Base-by-base conservation (phyloP, 1,284 basidiomycete genomes). In the Malassezia vespertilionis region DNA sequence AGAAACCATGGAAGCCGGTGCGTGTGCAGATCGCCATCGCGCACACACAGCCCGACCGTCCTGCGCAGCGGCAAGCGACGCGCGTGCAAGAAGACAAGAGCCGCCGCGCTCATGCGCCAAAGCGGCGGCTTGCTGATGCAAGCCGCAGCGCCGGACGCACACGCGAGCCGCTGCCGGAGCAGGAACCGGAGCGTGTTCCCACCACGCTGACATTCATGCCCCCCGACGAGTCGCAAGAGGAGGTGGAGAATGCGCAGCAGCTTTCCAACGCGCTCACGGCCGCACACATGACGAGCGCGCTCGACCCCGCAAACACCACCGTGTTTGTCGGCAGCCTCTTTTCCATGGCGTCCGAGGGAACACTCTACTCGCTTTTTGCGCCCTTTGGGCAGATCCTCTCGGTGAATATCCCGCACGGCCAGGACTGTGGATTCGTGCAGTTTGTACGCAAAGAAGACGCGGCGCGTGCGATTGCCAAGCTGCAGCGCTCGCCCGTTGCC, bases 371-470 rank as follows among this genome's bases (percentile, higher is more conserved):
- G 14, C 65, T 68, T 53, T 70, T 70, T 43, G 53, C 58, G 21
- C 63, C 60, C 12, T 66, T 65, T 28, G 67, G 67, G 36, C 60
- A 61, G 38, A 68, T 70, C 53, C 57, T 60, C 17, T 66, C 68
- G 28, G 86, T 91, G 67, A 93, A 93, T 73, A 88, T 93, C 6
- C 89, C 89, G 2, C 83, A 86, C 21, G 87, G 86, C 39, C 93
- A 93, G 67, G 86, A 89, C 53, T 93, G 89, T 63, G 88, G 89
- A 0, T 95, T 95, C 61, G 88, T 95, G 22, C 88, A 91, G 72
- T 93, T 87, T 63, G 84, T 90, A 21, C 78, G 81, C 56, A 90
- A 93, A 73, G 80, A 79, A 10, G 89, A 93, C 71, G 89, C 89
- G 5, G 86, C 91, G 69, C 77, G 79, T 21, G 88, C 89, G 2